Percentiles rank a stretch among this genome's conserved stretches.
phyloP scores from a whole-genome alignment of 208 protist species.

The Novymonas esmeraldas region DNA sequence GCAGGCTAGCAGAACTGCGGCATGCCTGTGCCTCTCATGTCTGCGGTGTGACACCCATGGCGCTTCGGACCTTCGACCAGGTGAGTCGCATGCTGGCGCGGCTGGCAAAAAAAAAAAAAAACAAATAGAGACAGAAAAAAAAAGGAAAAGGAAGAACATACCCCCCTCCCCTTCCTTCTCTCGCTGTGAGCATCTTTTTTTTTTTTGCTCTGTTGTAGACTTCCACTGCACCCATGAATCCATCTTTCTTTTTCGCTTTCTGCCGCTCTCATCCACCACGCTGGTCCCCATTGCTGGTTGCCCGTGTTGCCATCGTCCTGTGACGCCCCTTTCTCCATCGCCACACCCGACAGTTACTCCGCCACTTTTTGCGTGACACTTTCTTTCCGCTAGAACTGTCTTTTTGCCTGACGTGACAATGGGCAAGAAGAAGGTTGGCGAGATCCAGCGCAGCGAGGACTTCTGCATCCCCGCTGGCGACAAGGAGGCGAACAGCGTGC shows the following conservation, averaged over 20 bases:
- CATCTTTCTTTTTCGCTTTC: too few relatives aligned
- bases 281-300: too few relatives aligned
- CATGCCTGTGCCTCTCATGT: too few relatives aligned
- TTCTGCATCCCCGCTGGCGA: slow-evolving; percentile 74
- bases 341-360: slow-evolving; percentile 4
- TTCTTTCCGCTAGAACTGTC: background rate
- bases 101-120: background rate
- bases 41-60: too few relatives aligned
- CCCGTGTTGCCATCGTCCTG: too few relatives aligned
- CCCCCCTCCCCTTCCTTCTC: too few relatives aligned
- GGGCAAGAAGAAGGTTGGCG: slow-evolving; percentile 79
- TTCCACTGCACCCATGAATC: too few relatives aligned
- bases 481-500: slow-evolving; percentile 45
- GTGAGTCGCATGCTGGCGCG: too few relatives aligned
- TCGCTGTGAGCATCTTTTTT: too few relatives aligned
- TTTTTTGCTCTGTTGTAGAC: slow-evolving; percentile 6
- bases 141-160: background rate
- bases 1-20: too few relatives aligned
- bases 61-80: too few relatives aligned
- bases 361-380: background rate
- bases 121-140: background rate
- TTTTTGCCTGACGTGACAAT: slow-evolving; percentile 33
- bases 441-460: slow-evolving; percentile 76
- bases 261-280: too few relatives aligned
- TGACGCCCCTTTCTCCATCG: background rate